Base-by-base conservation (phyloP, 1,139 yeast species). In the Blastobotrys capitulatus region DNA sequence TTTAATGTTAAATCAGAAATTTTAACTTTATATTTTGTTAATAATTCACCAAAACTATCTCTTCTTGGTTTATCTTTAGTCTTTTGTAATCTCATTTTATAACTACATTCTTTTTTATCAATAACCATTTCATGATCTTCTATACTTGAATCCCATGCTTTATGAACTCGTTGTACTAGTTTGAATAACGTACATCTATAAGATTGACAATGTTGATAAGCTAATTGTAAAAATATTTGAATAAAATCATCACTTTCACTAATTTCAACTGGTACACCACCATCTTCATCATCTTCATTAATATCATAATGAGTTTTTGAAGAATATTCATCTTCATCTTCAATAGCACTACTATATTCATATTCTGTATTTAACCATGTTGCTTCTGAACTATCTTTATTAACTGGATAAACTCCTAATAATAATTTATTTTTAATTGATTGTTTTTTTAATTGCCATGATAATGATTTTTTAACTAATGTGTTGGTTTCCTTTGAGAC, bases 1-100 rank as follows among this genome's bases (percentile, higher is more conserved):
- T 58, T 57, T 32, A 57, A 38, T 19, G 54, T 54, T 25, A 58
- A 22, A 27, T 57, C 60, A 8, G 52, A 31, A n/a, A 57, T 44
- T 15, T 47, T 38, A 12, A 58, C 59, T 5, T 47, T 42, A 42
- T 49, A 57, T 15, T 35, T n/a, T 22, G 25, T 20, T 26, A 26
- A 18, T 36, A 22, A 2, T 26, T 43, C 46, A 25, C 41, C 60
- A n/a, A 50, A 52, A 42, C 48, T 52, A 25, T 51, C 50, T 40
- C 54, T 54, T 26, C 45, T 40, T 4, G 54, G 56, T 16, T 47
- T 49, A 19, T 38, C 36, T 6, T 51, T 39, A 19, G 40, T 20
- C 38, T 32, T 34, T 22, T 50, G 19, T 12, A 44, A 26, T 15
- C 16, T 44, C 20, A 58, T 22, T 37, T 53, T 48, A 38, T 52